Conservation (phyloP, 345 rosid species). For the Xanthoceras sorbifolium region DNA sequence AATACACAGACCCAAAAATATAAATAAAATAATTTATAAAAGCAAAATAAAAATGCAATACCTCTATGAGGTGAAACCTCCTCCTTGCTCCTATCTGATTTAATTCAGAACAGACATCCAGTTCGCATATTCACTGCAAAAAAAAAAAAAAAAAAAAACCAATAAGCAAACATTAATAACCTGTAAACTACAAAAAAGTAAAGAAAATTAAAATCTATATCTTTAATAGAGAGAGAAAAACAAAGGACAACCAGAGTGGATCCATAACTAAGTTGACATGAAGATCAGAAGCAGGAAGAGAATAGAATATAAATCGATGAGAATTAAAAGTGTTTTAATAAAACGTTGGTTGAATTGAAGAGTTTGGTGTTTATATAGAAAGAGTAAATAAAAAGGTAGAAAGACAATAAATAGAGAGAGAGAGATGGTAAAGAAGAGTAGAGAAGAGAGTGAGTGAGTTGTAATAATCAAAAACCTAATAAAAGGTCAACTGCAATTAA, state of each 20-base stretch:
- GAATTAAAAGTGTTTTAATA: constrained; percentile 9
- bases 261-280: neutral
- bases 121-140: constrained; percentile 25
- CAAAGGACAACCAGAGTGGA: neutral
- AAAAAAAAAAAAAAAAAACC: no score
- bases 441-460: constrained; percentile 21
- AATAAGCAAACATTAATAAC: constrained; percentile 1
- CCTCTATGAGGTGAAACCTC: constrained; percentile 21
- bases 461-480: constrained; percentile 29
- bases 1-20: constrained; percentile 1
- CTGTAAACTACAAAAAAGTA: neutral
- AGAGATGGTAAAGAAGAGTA: neutral
- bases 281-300: neutral
- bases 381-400: constrained; percentile 6
- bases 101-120: constrained; percentile 18
- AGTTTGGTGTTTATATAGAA: no score
- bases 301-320: neutral
- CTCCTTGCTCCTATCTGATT: constrained; percentile 14
- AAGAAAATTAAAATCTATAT: neutral
- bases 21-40: constrained; percentile 1
- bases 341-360: neutral
- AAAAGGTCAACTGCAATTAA: constrained; percentile 44
- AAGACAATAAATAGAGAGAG: neutral
- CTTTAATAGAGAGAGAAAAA: neutral
- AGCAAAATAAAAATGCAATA: constrained; percentile 7